phyloP scores from a whole-genome alignment of 768 basidiomycete species.

The Suillus paluster region DNA sequence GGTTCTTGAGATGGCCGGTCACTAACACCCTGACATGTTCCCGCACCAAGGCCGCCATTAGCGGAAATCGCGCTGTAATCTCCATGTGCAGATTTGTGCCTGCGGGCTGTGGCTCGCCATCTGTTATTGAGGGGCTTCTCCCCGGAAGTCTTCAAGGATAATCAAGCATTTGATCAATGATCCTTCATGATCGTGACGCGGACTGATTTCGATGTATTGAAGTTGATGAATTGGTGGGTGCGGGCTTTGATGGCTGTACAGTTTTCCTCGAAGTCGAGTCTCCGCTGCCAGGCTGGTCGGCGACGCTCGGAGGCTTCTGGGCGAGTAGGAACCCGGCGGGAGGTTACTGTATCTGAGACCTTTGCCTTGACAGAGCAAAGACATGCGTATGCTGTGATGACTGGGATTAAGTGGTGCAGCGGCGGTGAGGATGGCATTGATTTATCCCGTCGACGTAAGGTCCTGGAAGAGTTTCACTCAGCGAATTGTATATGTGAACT shows the following conservation, averaged over 20 bases:
- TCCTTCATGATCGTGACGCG: not conserved
- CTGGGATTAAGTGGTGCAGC: not conserved
- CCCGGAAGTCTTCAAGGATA: not conserved
- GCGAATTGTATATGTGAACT: too few relatives aligned
- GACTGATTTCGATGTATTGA: not conserved
- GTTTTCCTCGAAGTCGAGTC: not conserved
- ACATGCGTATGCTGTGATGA: not conserved
- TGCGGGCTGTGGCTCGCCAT: not conserved
- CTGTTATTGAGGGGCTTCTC: not conserved
- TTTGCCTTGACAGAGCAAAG: not conserved
- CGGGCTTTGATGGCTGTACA: not conserved
- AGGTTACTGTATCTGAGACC: not conserved
- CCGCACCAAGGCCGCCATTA: not conserved
- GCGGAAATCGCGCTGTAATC: not conserved
- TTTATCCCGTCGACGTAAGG: not conserved
- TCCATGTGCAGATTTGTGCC: not conserved
- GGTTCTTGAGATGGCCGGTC: not conserved
- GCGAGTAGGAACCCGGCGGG: not conserved
- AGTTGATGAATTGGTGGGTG: not conserved
- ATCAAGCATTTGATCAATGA: not conserved
- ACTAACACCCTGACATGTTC: not conserved
- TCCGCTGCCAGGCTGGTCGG: not conserved
- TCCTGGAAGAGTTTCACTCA: not conserved
- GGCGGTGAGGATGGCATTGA: not conserved
- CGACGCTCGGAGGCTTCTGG: not conserved